Percentiles rank a stretch among this genome's conserved stretches.
phyloP scores from a whole-genome alignment of 2,329 filamentous ascomycete genomes.

The Alternaria longipes region DNA sequence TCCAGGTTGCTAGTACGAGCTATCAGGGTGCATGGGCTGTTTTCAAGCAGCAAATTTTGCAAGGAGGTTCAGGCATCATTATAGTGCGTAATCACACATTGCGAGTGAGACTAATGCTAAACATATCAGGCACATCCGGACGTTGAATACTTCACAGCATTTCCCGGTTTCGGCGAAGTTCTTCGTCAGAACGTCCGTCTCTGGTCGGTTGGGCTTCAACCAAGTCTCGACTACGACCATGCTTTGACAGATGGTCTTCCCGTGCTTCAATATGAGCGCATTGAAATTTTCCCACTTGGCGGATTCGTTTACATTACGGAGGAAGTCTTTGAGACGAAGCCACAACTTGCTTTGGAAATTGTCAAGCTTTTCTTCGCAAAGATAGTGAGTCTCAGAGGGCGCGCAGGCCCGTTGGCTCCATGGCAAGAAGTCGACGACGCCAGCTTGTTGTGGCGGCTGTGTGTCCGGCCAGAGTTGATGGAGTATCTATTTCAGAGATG shows the following conservation, averaged over 20 bases:
- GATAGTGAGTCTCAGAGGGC: conserved; percentile 30
- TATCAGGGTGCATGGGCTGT: conserved; percentile 37
- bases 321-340: conserved; percentile 53
- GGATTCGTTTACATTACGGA: conserved; percentile 56
- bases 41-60: conserved; percentile 31
- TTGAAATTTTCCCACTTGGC: conserved; percentile 51
- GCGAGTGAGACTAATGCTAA: conserved; percentile 14
- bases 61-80: conserved; percentile 38
- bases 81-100: conserved; percentile 29
- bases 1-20: conserved; percentile 37
- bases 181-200: conserved; percentile 41
- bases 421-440: conserved; percentile 33
- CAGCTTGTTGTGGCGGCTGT: conserved; percentile 44
- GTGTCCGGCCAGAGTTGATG: conserved; percentile 44
- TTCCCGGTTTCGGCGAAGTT: conserved; percentile 46
- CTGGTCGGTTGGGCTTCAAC: conserved; percentile 48
- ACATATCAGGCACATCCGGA: conserved; percentile 39
- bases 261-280: conserved; percentile 32
- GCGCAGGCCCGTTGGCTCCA: conserved; percentile 23
- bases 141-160: conserved; percentile 40
- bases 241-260: conserved; percentile 23
- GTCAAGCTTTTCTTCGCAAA: conserved; percentile 48
- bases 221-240: conserved; percentile 23
- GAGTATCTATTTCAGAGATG: conserved; percentile 33
- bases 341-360: conserved; percentile 49